These are phyloP conservation scores for Piloderma croceum DNA, from an alignment of 768 basidiomycete genomes.

Conservation along the genomic window DNA sequence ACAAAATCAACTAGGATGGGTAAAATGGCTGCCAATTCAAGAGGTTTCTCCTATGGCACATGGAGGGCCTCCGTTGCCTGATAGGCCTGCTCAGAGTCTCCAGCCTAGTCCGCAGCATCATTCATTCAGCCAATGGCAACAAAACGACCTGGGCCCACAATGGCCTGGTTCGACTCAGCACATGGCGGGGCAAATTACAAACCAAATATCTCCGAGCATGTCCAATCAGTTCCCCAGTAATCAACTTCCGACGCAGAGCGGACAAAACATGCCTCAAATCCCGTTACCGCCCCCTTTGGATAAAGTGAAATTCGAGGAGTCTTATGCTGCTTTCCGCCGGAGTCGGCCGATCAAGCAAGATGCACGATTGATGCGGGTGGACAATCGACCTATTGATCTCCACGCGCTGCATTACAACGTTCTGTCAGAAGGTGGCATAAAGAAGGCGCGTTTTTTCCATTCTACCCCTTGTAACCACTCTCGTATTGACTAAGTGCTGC, in stretches of 20 bases:
- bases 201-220: slow-evolving; percentile 30
- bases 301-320: slow-evolving; percentile 45
- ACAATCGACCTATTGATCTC: slow-evolving; percentile 54
- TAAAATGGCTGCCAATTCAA: slow-evolving; percentile 9
- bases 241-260: slow-evolving; percentile 11
- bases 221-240: slow-evolving; percentile 20
- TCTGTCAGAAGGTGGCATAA: slow-evolving; percentile 52
- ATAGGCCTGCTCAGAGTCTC: slow-evolving; percentile 2
- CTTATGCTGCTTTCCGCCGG: slow-evolving; percentile 44
- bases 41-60: too few relatives aligned
- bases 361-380: slow-evolving; percentile 39
- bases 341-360: slow-evolving; percentile 38
- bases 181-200: slow-evolving; percentile 23
- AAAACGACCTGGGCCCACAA: slow-evolving; percentile 29
- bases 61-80: too few relatives aligned
- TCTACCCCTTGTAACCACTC: not conserved
- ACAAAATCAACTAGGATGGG: slow-evolving; percentile 19
- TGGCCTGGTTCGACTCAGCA: slow-evolving; percentile 36
- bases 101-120: slow-evolving; percentile 27
- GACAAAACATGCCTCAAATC: slow-evolving; percentile 11
- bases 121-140: slow-evolving; percentile 24
- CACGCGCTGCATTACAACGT: slow-evolving; percentile 54
- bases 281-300: slow-evolving; percentile 42
- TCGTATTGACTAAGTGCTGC: slow-evolving; percentile 10
- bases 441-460: slow-evolving; percentile 29